Evolutionary conservation across 768 basidiomycete species (phyloP), one percentile per base, ranked within the genome.

Genomic region (Rossbeevera mucosa): DNA sequence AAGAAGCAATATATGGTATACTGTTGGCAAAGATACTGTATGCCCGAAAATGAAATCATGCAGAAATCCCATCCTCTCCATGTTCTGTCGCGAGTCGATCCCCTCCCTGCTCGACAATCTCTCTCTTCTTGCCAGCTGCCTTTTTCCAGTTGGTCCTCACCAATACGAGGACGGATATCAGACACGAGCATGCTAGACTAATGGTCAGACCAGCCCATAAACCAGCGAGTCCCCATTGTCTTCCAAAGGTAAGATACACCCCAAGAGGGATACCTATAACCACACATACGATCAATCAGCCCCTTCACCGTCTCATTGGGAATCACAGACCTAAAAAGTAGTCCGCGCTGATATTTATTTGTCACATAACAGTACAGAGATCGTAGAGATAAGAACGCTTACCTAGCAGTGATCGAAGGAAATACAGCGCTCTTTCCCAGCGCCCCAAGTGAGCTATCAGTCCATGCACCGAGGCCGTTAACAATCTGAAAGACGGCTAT

Each of bases 191-290:
- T 13, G 53, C 46, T 49, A 65, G 36, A 51, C 65, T 65, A 38
- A 54, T 20, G 28, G 46, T 58, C 50, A 65, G 56, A 8, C 63
- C 60, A 21, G 47, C 33, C 65, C 63, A 65, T 16, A 67, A 18
- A 7, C 65, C 64, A 41, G 50, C 51, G 12, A 67, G 65, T 9
- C 60, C 65, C 65, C 65, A 58, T 20, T 52, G 40, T 30, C 38
- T 46, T 18, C 20, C 5, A 11, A 65, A 56, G 14, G 63, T 47
- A 5, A 65, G 56, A 52, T 62, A 67, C 18, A 60, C 40, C 6
- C 64, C 63, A n/a, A 67, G 57, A 24, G 61, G 65, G 8, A 67
- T 56, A 26, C 65, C 87, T 66, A 51, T 44, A 36, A 45, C 6
- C 18, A 28, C 9, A 30, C 18, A 26, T 29, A 43, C 22, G 18